Base-by-base conservation (phyloP, 2,329 filamentous ascomycete genomes). In the Phyllosticta citrichinensis region DNA sequence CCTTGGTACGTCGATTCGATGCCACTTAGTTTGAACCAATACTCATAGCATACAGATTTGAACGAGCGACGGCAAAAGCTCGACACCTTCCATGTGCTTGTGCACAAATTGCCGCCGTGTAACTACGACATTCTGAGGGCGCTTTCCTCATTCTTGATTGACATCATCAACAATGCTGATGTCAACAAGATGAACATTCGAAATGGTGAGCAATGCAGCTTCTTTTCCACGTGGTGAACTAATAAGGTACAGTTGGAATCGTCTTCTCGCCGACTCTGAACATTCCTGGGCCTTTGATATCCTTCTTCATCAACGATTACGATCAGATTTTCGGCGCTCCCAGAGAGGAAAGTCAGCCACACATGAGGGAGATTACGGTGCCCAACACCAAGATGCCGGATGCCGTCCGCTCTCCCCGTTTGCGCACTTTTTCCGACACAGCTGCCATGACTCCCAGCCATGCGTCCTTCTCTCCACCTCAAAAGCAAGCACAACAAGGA, bases 101-200 rank as follows among this genome's bases (percentile, higher is more conserved):
- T 96, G 5, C 86, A 89, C 71, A 83, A 83, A 65, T 81, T 99
- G 30, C 94, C 94, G 0, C 80, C 82, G 63, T 84, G 88, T 40
- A 99, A 99, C 65, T 83, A 87, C 55, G 86, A 89, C 2, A 79
- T 99, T 52, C 80, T 99, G 50, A 87, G 88, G 68, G 91, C 95
- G 64, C 78, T 99, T 60, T 89, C 93, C 55, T 85, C 88, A 3
- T 97, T 96, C 76, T 76, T 99, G 67, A 90, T 96, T 70, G 87
- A 88, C 69, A 93, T 99, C 68, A 91, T 97, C 70, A 91, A 94
- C 74, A 91, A 97, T 67, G 81, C 91, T 6, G 87, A 89, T 67
- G 80, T 88, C 64, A 99, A 99, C 79, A 97, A 97, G 80, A 99
- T 99, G 94, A 97, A 89, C 11, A 89, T 97, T 58, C 87, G 93